These are phyloP conservation scores for Yamadazyma spencermartinsiae DNA, from an alignment of 1,139 yeast genomes.

Conservation along the genomic window DNA sequence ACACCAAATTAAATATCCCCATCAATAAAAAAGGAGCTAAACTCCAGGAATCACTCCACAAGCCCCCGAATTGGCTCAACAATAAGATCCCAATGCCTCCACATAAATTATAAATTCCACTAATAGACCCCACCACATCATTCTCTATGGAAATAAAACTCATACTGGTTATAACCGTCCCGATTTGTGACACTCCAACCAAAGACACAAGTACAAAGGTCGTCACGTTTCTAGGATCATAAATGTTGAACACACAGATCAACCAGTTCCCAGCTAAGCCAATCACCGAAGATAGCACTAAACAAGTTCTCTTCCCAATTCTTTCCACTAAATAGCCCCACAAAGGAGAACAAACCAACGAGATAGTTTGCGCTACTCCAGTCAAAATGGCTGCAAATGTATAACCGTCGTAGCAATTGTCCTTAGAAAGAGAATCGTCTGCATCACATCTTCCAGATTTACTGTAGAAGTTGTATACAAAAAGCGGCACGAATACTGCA, in stretches of 20 bases:
- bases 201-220: conserved; percentile 35
- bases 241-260: conserved; percentile 24
- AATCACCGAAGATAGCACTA: conserved; percentile 32
- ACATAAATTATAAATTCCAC: conserved; percentile 65
- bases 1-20: conserved; percentile 39
- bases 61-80: conserved; percentile 62
- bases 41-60: conserved; percentile 56
- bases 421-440: conserved; percentile 30
- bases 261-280: conserved; percentile 44
- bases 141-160: conserved; percentile 36
- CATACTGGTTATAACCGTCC: conserved; percentile 55
- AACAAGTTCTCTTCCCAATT: conserved; percentile 35
- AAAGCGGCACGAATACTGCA: conserved; percentile 62
- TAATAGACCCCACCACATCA: conserved; percentile 56
- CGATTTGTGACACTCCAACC: conserved; percentile 52
- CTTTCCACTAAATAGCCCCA: conserved; percentile 60
- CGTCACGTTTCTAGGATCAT: conserved; percentile 36
- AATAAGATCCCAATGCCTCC: conserved; percentile 72
- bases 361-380: conserved; percentile 62
- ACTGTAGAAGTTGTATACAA: conserved; percentile 58
- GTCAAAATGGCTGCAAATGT: conserved; percentile 65
- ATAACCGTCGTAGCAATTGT: conserved; percentile 62
- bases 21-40: conserved; percentile 61
- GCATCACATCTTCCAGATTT: conserved; percentile 48
- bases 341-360: conserved; percentile 59